Evolutionary conservation across 768 basidiomycete genomes (phyloP).

Genomic region (Termitomyces sp.): DNA sequence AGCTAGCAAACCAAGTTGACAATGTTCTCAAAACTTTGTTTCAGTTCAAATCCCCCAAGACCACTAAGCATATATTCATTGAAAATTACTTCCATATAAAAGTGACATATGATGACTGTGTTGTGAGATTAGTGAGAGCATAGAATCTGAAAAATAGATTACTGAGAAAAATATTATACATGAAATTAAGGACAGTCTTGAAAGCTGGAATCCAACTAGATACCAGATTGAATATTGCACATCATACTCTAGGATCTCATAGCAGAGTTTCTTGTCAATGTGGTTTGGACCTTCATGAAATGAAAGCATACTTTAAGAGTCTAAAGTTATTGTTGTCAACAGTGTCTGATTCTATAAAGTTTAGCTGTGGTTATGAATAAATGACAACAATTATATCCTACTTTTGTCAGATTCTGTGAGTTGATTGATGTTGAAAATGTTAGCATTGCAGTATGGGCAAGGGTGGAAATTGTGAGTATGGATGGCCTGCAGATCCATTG

Average conservation of each 20-base stretch:
- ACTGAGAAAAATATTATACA: conserved; percentile 24
- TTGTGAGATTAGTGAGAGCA: background rate
- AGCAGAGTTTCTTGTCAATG: conserved; percentile 16
- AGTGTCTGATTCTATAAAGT: background rate
- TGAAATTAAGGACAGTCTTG: conserved; percentile 12
- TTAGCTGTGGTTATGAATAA: background rate
- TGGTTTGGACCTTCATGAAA: conserved; percentile 2
- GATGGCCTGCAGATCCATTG: conserved; percentile 20
- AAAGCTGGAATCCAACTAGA: conserved; percentile 22
- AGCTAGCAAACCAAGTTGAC: conserved; percentile 26
- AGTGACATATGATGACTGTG: conserved; percentile 16
- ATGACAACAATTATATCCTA: too few species aligned
- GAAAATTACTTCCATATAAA: conserved; percentile 20
- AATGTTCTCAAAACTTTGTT: conserved; percentile 18
- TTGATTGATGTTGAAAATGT: conserved; percentile 16
- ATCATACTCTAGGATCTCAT: conserved; percentile 18
- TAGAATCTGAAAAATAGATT: conserved; percentile 20
- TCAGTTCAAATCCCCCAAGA: conserved; percentile 15
- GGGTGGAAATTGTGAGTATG: conserved; percentile 23
- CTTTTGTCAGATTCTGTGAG: background rate
- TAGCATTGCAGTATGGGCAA: conserved; percentile 21
- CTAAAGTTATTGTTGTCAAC: conserved; percentile 12
- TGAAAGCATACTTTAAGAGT: conserved; percentile 11
- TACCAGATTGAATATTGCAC: conserved; percentile 19
- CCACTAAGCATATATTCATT: conserved; percentile 21